phyloP scores from a whole-genome alignment of 176 grass and related monocot species.

The Aegilops speltoides region DNA sequence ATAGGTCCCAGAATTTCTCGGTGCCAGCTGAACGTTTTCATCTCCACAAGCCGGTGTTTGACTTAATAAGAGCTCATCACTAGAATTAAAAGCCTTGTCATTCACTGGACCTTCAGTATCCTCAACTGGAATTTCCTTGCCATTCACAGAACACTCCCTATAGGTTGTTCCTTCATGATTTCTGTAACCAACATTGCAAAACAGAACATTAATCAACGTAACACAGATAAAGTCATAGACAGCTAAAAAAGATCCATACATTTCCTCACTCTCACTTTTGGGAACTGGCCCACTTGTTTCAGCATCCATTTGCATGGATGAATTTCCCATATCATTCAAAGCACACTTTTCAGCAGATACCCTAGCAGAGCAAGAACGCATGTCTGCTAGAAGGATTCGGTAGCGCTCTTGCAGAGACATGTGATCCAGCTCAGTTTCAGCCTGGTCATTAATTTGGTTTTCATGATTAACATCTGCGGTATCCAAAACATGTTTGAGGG shows the following conservation, averaged over 20 bases:
- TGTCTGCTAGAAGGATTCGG: slow-evolving; percentile 33
- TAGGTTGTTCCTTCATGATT: slow-evolving; percentile 19
- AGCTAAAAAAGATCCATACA: slow-evolving; percentile 15
- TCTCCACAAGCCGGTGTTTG: neutral
- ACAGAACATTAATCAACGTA: slow-evolving; percentile 8
- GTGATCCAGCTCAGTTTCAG: slow-evolving; percentile 40
- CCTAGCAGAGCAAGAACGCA: slow-evolving; percentile 11
- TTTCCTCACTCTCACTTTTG: slow-evolving; percentile 37
- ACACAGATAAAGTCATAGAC: neutral
- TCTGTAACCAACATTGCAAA: slow-evolving; percentile 35
- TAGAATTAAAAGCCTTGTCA: neutral
- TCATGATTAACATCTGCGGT: neutral
- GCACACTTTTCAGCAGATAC: slow-evolving; percentile 8
- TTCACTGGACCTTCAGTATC: slow-evolving; percentile 4
- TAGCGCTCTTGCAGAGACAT: slow-evolving; percentile 45
- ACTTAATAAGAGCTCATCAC: neutral
- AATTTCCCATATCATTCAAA: neutral
- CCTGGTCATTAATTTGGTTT: neutral
- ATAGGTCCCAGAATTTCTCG: neutral
- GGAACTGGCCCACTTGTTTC: slow-evolving; percentile 21
- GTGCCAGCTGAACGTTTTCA: slow-evolving; percentile 15
- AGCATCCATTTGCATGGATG: slow-evolving; percentile 5
- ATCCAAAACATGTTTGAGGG: slow-evolving; percentile 1
- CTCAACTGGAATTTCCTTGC: neutral
- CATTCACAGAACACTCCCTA: slow-evolving; percentile 17